Percentiles rank a stretch among this genome's conserved stretches.
phyloP scores from a whole-genome alignment of 2,329 filamentous ascomycete genomes.

The Ophiostoma piceae region DNA sequence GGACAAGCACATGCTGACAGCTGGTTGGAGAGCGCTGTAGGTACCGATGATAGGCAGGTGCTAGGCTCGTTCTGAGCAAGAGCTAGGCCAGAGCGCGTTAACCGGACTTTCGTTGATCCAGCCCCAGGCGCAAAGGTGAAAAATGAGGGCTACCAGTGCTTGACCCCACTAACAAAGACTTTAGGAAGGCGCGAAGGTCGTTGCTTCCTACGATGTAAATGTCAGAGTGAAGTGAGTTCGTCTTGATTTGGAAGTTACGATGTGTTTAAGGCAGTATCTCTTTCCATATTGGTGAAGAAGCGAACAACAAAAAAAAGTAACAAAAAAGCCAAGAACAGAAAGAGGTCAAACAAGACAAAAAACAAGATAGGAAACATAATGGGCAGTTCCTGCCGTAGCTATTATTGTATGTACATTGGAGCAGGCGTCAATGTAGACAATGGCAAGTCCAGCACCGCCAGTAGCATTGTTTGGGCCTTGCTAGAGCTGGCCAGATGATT shows the following conservation, averaged over 20 bases:
- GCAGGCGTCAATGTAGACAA: background rate
- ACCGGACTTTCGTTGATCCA: conserved; percentile 24
- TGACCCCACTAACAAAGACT: conserved; percentile 11
- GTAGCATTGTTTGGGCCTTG: conserved; percentile 15
- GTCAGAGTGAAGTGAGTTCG: background rate
- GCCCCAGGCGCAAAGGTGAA: conserved; percentile 16
- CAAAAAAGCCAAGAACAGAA: background rate
- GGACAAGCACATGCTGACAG: background rate
- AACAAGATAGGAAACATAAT: background rate
- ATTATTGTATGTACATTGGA: background rate
- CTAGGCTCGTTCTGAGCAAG: background rate
- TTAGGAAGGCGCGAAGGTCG: conserved; percentile 14
- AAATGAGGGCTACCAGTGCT: conserved; percentile 22
- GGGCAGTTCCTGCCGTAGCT: background rate
- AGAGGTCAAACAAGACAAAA: background rate
- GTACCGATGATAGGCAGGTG: background rate
- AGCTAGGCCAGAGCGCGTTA: conserved; percentile 4
- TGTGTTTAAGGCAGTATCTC: background rate
- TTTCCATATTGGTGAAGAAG: background rate
- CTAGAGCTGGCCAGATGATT: conserved; percentile 2
- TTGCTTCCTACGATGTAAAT: conserved; percentile 1
- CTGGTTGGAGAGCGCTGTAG: conserved; percentile 1
- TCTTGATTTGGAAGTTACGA: background rate
- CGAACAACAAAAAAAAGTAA: background rate
- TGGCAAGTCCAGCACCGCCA: background rate